Evolutionary conservation across 2,329 filamentous ascomycete species (phyloP).

Genomic region (Fusarium guadeloupense): DNA sequence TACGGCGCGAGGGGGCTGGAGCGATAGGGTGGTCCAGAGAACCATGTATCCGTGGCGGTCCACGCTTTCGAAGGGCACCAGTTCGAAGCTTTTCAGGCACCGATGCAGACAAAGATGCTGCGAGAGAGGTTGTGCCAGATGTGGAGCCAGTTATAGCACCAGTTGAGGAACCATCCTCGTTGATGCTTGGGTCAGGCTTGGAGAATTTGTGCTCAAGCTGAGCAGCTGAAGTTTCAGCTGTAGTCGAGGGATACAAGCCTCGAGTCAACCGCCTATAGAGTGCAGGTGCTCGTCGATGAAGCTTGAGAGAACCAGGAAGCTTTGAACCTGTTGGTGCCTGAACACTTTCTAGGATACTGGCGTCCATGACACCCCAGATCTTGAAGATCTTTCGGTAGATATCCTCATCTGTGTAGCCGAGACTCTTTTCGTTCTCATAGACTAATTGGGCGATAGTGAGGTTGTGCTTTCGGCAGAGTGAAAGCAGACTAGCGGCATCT

Average conservation of each 20-base stretch:
- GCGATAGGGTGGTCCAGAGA: constrained; percentile 57
- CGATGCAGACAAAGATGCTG: background rate
- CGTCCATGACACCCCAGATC: constrained; percentile 63
- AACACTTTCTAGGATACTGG: constrained; percentile 60
- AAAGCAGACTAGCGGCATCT: constrained; percentile 56
- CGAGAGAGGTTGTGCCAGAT: constrained; percentile 1
- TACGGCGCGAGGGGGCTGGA: constrained; percentile 57
- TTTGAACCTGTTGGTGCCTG: constrained; percentile 54
- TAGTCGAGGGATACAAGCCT: constrained; percentile 54
- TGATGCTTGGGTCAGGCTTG: constrained; percentile 2
- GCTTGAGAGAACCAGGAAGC: constrained; percentile 58
- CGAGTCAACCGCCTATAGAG: constrained; percentile 57
- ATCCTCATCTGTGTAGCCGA: constrained; percentile 60
- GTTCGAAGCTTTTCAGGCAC: constrained; percentile 8
- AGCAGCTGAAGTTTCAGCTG: constrained; percentile 16
- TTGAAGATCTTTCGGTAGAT: constrained; percentile 58
- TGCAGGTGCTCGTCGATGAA: constrained; percentile 57
- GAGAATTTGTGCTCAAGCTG: constrained; percentile 23
- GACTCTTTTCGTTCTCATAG: constrained; percentile 62
- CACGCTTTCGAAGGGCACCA: constrained; percentile 34
- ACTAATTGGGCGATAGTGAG: constrained; percentile 62
- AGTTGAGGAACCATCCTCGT: constrained; percentile 7
- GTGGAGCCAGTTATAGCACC: background rate
- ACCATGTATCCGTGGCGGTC: constrained; percentile 55
- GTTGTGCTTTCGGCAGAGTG: constrained; percentile 60